phyloP scores from a whole-genome alignment of 148 eudicot genomes.

The Dysphania ambrosioides region DNA sequence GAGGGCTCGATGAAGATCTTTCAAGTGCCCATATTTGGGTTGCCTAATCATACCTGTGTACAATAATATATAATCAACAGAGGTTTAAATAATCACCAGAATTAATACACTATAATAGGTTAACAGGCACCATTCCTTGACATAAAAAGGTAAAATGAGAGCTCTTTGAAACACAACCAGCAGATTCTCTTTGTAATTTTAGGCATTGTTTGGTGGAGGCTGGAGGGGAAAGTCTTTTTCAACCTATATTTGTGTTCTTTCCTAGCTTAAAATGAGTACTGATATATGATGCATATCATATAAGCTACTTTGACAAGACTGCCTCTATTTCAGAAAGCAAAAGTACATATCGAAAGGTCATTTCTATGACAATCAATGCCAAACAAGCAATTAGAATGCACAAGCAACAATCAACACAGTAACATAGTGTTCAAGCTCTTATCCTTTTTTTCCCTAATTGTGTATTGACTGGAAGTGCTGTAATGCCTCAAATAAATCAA shows the following conservation, averaged over 20 bases:
- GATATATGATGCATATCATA: not conserved
- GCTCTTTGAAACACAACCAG: not conserved
- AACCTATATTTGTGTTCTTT: not conserved
- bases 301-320: not conserved
- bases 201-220: not conserved
- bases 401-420: not conserved
- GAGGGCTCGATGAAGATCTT: slow-evolving; percentile 79
- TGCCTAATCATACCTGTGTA: slow-evolving; percentile 68
- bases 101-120: not conserved
- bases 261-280: not conserved
- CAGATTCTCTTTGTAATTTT: not conserved
- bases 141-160: not conserved
- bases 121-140: not conserved
- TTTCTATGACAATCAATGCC: too few species aligned
- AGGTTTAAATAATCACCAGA: not conserved
- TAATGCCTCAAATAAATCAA: not conserved
- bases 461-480: too few species aligned
- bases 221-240: not conserved
- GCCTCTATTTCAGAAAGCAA: too few species aligned
- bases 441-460: not conserved
- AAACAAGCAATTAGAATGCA: not conserved
- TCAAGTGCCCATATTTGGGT: slow-evolving; percentile 80
- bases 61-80: not conserved
- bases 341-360: not conserved
- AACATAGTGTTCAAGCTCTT: not conserved